These are phyloP conservation scores for Carpinus viminea DNA, from an alignment of 306 rosid genomes.

Conservation along the genomic window DNA sequence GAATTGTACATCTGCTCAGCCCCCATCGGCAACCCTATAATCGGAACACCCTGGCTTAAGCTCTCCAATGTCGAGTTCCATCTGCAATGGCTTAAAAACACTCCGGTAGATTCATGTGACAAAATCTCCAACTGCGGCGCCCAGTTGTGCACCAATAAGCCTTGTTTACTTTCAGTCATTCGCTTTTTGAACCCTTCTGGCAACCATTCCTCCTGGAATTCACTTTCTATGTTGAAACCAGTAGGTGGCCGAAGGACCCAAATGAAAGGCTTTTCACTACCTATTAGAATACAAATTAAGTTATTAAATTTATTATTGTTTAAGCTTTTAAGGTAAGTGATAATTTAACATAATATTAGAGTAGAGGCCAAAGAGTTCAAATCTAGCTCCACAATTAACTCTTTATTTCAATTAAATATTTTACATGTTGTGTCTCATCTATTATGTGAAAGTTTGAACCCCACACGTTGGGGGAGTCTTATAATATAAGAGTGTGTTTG, in stretches of 20 bases:
- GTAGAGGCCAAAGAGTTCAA: no score
- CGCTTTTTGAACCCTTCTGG: conserved; percentile 65
- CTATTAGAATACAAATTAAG: no score
- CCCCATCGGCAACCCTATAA: conserved; percentile 77
- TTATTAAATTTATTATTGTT: no score
- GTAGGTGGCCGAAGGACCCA: conserved; percentile 82
- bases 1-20: conserved; percentile 72
- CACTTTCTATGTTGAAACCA: conserved; percentile 50
- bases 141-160: conserved; percentile 65
- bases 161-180: conserved; percentile 34
- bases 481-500: no score
- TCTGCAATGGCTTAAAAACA: conserved; percentile 84
- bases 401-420: no score
- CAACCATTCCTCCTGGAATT: conserved; percentile 53
- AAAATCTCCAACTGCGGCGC: conserved; percentile 78
- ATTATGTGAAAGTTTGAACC: no score
- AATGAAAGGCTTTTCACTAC: conserved; percentile 47
- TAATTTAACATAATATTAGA: no score
- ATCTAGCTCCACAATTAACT: no score
- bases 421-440: no score
- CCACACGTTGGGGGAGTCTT: no score
- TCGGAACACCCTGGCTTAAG: conserved; percentile 63
- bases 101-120: conserved; percentile 52
- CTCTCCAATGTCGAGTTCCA: conserved; percentile 88
- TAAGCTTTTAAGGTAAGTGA: no score